Evolutionary conservation across 73 alveolate species (phyloP), one percentile per base, ranked within the genome.

Genomic region (Loxodes magnus): DNA sequence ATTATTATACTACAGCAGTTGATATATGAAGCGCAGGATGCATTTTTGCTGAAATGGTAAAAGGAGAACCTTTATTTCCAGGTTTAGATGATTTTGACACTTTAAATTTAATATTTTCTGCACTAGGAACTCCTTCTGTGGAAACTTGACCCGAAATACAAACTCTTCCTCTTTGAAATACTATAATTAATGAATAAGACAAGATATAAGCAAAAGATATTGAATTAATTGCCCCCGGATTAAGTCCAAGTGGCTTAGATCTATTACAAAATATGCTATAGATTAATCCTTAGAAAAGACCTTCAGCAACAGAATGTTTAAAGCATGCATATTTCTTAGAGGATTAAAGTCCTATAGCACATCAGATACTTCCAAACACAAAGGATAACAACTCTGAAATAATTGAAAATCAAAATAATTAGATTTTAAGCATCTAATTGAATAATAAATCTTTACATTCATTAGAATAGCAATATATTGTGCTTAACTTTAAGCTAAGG

Each of bases 11-110:
- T 41, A 67, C 84, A 14, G 88, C 97, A 12, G 94, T 92, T 14
- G 99, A 92, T 63, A 84, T 88, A 31, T 92, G 99, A 97, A 77
- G 95, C 35, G 82, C 88, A 3, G 99, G 99, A n/a, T 88, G 97
- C 54, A 92, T 92, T 29, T 78, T 88, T 66, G 91, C 95, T 35
- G 99, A 92, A 69, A 76, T 92, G 92, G 93, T 85, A 29, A 83
- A 84, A 33, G 75, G 77, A 48, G 67, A 64, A 55, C 91, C 97
- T 15, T 67, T 92, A 34, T 92, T 92, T 60, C 78, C 85, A 46
- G 97, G 95, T 9, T 94, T 88, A 73, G 75, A 89, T 50, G 92
- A 78, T 57, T 57, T 80, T 35, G 90, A 81, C 52, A 74, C 84
- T 56, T 72, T 88, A 25, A 72, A 76, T 38, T 63, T 64, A 51